Evolutionary conservation across 2,329 filamentous ascomycete genomes (phyloP), one percentile per base, ranked within the genome.

Genomic region (Emericellopsis cladophorae): DNA sequence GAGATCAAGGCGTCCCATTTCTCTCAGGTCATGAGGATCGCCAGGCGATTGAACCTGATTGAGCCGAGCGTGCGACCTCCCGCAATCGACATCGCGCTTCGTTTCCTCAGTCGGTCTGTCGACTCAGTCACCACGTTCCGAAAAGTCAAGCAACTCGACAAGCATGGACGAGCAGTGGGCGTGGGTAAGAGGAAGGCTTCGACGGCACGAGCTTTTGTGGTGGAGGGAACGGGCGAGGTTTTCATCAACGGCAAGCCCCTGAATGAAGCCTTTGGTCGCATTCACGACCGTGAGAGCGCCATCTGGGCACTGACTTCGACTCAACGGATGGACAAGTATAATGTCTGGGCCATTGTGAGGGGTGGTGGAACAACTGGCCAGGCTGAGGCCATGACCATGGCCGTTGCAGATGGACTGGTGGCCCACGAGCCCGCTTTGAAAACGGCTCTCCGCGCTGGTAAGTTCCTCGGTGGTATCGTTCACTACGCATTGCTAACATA

Each of bases 331-430:
- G 88, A 95, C 69, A 96, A 95, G 62, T 98, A 98, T 70, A 98
- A 98, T 55, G 78, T 95, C 4, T 98, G 87, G 81, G 89, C 81
- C 40, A 64, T 84, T 39, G 85, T 88, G 4, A 72, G 75, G 44
- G 92, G 92, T 42, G 92, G 92, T 49, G 92, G 92, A 51, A 83
- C 84, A 37, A 98, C 92, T 39, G 92, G 92, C 3, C 93, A 98
- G 64, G 90, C 92, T 7, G 92, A 98, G 64, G 89, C 92, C 29
- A 75, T 96, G 54, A 93, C 90, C 34, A 64, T 98, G 63, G 92
- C 86, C 16, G 74, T 96, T 56, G 84, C 84, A 42, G 92, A 90
- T 62, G 90, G 85, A 18, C 66, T 98, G 58, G 59, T 94, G 59
- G 81, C 85, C 48, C 92, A 98, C 58, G 92, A 98, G 66, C 92